Conservation (phyloP, 2,329 filamentous ascomycete species). For the Apiospora malaysiana region DNA sequence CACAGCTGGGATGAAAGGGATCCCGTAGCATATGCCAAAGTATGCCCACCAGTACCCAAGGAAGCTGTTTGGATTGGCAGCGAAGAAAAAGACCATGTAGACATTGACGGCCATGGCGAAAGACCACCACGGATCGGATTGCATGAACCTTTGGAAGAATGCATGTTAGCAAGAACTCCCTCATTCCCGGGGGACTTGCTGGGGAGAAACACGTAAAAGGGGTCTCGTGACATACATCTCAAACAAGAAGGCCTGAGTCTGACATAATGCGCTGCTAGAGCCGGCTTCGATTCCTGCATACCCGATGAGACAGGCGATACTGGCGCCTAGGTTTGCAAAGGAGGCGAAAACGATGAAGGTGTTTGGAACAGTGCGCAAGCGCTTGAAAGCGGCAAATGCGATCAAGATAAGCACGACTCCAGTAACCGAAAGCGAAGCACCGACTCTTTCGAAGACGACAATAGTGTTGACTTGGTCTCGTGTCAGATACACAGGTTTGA, state of each 20-base stretch:
- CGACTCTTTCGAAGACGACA: slow-evolving; percentile 57
- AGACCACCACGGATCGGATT: slow-evolving; percentile 78
- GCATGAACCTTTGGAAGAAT: slow-evolving; percentile 68
- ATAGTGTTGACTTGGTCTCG: slow-evolving; percentile 48
- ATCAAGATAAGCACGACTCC: slow-evolving; percentile 58
- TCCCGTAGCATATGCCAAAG: slow-evolving; percentile 71
- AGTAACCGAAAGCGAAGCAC: slow-evolving; percentile 58
- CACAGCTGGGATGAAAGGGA: slow-evolving; percentile 72
- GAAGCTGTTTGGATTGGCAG: slow-evolving; percentile 70
- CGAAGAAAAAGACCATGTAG: slow-evolving; percentile 70
- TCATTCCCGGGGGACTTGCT: background rate
- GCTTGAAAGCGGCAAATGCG: slow-evolving; percentile 56
- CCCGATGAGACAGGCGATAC: slow-evolving; percentile 73
- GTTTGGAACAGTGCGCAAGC: slow-evolving; percentile 63
- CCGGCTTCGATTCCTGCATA: slow-evolving; percentile 66
- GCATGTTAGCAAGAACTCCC: background rate
- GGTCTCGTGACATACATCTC: slow-evolving; percentile 63
- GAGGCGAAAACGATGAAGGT: slow-evolving; percentile 68
- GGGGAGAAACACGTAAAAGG: background rate
- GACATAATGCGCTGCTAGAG: slow-evolving; percentile 62
- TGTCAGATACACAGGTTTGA: background rate
- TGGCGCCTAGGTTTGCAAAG: slow-evolving; percentile 63
- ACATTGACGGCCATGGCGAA: slow-evolving; percentile 85
- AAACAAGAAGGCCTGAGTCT: slow-evolving; percentile 65
- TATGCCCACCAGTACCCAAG: slow-evolving; percentile 76